Percentiles rank a stretch among this genome's conserved stretches.
These are phyloP conservation scores for Tarenaya hassleriana DNA, from an alignment of 345 rosid species.

Conservation along the genomic window DNA sequence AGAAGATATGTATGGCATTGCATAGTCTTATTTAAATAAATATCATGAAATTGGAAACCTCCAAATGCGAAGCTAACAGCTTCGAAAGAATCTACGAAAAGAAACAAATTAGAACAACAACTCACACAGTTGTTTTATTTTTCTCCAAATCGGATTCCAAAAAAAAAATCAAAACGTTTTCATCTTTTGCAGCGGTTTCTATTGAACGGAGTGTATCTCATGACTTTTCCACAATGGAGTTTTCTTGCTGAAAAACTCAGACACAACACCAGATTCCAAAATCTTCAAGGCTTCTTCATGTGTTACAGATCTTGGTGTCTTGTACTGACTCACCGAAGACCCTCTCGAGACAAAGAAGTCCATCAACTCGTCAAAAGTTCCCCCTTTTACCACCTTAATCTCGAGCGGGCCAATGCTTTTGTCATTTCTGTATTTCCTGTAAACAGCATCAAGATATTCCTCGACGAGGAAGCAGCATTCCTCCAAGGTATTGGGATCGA, in stretches of 20 bases:
- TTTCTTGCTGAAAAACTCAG: constrained; percentile 7
- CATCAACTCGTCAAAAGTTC: constrained; percentile 57
- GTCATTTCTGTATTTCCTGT: constrained; percentile 35
- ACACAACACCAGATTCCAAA: constrained; percentile 1
- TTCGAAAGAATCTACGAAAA: too few relatives aligned
- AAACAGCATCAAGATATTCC: constrained; percentile 42
- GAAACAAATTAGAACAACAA: too few relatives aligned
- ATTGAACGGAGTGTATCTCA: too few relatives aligned
- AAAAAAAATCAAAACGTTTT: too few relatives aligned
- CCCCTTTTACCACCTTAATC: constrained; percentile 53
- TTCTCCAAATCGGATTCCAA: too few relatives aligned
- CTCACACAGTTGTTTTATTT: too few relatives aligned
- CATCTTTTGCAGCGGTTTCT: too few relatives aligned
- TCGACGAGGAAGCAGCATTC: constrained; percentile 52
- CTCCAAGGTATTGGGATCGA: constrained; percentile 37
- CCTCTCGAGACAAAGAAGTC: constrained; percentile 52
- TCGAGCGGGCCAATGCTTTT: constrained; percentile 47
- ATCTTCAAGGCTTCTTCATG: constrained; percentile 30
- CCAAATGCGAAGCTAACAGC: too few relatives aligned
- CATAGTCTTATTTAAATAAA: too few relatives aligned
- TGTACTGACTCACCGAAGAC: constrained; percentile 55
- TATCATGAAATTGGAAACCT: too few relatives aligned
- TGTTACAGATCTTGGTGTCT: constrained; percentile 60
- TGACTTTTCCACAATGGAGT: neutral
- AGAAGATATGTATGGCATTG: too few relatives aligned